Base-by-base conservation (phyloP, 352 stramenopile species). In the Chrysophaeum taylorii region DNA sequence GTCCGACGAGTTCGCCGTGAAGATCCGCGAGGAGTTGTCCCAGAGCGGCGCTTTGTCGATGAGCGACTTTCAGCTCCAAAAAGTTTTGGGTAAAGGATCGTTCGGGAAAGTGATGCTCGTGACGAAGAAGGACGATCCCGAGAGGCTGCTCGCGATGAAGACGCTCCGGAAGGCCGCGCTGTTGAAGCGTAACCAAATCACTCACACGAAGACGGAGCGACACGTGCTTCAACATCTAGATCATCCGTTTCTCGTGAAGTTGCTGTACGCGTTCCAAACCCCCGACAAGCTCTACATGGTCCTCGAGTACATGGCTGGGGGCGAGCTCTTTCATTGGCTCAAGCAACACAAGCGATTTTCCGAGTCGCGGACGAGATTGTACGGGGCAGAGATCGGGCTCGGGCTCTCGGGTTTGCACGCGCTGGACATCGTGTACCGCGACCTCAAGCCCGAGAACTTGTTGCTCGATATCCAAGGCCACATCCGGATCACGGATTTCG, bases 401-500 rank as follows among this genome's bases (percentile, higher is more conserved):
- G 91, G 87, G 31, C 82, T 97, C 52, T 86, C 92, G 72, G 88
- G 89, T 71, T 78, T 96, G 62, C 91, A 97, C 84, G 85, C 85
- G 72, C 86, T 92, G 79, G 87, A 96, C 79, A 96, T 97, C 75
- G 93, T 97, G 41, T 97, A 97, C 82, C 85, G 87, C 79, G 92
- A 97, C 76, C 82, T 97, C 43, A 97, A 97, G 82, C 92, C 92
- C 0, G 91, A 97, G 76, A 97, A 97, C 80, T 91, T 97, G 48
- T 80, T 94, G 64, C 79, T 97, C 38, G 92, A 97, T 73, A 79
- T 90, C 33, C 88, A 95, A 67, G 92, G 90, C 52, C 92, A 97
- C 82, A 88, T 97, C 66, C 87, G 89, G 52, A 79, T 97, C 35
- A 96, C 92, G 27, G 90, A 96, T 78, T 96, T 97, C 73, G 92